phyloP scores from a whole-genome alignment of 306 rosid species.

The Fagus crenata region DNA sequence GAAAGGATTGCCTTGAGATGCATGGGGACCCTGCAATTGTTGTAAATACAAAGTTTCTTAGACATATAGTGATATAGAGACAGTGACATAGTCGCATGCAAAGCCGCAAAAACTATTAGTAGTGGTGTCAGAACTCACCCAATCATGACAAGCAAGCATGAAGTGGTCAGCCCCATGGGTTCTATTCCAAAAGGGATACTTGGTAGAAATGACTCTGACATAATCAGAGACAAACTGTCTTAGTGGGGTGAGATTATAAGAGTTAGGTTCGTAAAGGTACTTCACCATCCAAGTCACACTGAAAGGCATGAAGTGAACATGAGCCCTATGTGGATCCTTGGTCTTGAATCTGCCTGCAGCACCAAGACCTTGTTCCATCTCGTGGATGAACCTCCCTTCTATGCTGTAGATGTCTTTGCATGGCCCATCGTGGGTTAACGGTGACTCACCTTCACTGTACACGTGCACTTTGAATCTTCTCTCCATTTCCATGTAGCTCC shows the following conservation, averaged over 20 bases:
- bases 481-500: conserved; percentile 89
- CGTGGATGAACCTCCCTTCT: conserved; percentile 86
- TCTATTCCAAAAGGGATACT: conserved; percentile 76
- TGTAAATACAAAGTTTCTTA: not conserved
- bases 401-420: conserved; percentile 80
- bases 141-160: conserved; percentile 91
- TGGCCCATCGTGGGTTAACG: conserved; percentile 74
- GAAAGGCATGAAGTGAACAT: conserved; percentile 73
- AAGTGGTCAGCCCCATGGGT: conserved; percentile 90
- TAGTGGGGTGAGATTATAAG: conserved; percentile 49
- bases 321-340: conserved; percentile 54
- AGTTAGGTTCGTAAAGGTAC: conserved; percentile 52
- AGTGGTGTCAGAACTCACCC: conserved; percentile 49
- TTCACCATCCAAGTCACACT: conserved; percentile 93
- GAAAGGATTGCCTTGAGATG: conserved; percentile 57
- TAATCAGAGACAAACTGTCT: conserved; percentile 63
- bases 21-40: conserved; percentile 60
- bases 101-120: no score
- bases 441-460: conserved; percentile 74
- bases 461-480: conserved; percentile 72
- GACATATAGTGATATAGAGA: no score
- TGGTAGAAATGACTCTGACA: conserved; percentile 53
- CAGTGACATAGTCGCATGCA: no score
- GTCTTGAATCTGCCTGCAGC: conserved; percentile 50
- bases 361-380: conserved; percentile 62